Evolutionary conservation across 306 rosid species (phyloP).

Genomic region (Begonia loranthoides): DNA sequence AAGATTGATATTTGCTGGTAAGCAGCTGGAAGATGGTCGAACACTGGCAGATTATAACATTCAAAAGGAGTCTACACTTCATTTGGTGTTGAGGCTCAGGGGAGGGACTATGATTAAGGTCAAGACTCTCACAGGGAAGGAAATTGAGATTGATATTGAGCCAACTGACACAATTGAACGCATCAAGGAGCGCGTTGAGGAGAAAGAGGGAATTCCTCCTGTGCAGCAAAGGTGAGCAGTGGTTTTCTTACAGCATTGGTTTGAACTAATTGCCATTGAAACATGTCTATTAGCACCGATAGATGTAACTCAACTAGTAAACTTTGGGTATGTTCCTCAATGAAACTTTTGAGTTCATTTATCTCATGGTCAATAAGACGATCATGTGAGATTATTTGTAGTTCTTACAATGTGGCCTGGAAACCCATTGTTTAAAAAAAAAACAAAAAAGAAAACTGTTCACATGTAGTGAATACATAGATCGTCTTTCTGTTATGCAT

Average conservation of each 20-base stretch:
- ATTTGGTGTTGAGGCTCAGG: slow-evolving; percentile 86
- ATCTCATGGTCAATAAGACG: too few species aligned
- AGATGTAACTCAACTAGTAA: too few species aligned
- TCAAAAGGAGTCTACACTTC: slow-evolving; percentile 96
- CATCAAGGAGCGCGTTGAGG: slow-evolving; percentile 93
- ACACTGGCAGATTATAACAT: slow-evolving; percentile 94
- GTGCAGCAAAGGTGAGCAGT: slow-evolving; percentile 80
- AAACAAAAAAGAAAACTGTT: too few species aligned
- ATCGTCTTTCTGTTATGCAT: too few species aligned
- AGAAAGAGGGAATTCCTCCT: slow-evolving; percentile 97
- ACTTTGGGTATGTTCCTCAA: too few species aligned
- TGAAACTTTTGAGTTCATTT: too few species aligned
- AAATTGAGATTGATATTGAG: slow-evolving; percentile 93
- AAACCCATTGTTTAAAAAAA: too few species aligned
- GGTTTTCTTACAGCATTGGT: background rate
- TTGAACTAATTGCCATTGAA: background rate
- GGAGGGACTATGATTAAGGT: slow-evolving; percentile 99
- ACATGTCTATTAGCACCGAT: background rate
- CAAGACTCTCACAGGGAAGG: slow-evolving; percentile 94
- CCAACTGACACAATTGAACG: slow-evolving; percentile 91
- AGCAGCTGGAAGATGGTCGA: slow-evolving; percentile 96
- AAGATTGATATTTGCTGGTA: slow-evolving; percentile 91
- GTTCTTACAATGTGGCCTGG: too few species aligned
- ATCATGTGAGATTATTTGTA: too few species aligned
- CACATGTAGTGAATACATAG: too few species aligned